Conservation (phyloP, 2,329 filamentous ascomycete species). For the Chalara sp. region DNA sequence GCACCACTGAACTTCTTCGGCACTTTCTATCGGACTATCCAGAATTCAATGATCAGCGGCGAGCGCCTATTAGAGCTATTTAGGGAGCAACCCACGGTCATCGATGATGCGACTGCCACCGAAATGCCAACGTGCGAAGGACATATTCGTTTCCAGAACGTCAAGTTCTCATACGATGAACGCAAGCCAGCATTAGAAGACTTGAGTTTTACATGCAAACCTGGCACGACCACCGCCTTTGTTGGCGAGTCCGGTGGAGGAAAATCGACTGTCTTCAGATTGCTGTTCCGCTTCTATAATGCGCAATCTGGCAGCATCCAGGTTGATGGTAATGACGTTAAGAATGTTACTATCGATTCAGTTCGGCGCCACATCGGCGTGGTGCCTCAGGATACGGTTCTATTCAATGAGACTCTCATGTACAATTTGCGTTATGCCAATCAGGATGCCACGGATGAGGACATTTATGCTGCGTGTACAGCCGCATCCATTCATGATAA, state of each 20-base stretch:
- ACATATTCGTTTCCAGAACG: slow-evolving; percentile 79
- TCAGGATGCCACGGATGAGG: slow-evolving; percentile 69
- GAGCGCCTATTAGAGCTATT: slow-evolving; percentile 93
- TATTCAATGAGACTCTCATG: slow-evolving; percentile 93
- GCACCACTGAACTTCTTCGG: slow-evolving; percentile 82
- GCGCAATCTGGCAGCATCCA: slow-evolving; percentile 71
- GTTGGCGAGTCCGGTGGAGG: slow-evolving; percentile 96
- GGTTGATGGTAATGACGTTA: slow-evolving; percentile 78
- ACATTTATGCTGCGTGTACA: slow-evolving; percentile 74
- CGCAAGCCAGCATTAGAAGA: slow-evolving; percentile 80
- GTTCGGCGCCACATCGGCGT: slow-evolving; percentile 87
- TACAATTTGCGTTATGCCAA: slow-evolving; percentile 92
- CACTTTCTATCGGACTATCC: slow-evolving; percentile 91
- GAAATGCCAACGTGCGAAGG: slow-evolving; percentile 65
- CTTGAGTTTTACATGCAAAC: slow-evolving; percentile 76
- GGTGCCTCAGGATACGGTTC: slow-evolving; percentile 90
- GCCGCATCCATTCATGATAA: slow-evolving; percentile 91
- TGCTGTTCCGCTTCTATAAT: slow-evolving; percentile 97
- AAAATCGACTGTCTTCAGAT: slow-evolving; percentile 92
- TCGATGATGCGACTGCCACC: slow-evolving; percentile 63
- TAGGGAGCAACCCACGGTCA: slow-evolving; percentile 88
- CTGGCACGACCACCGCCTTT: slow-evolving; percentile 90
- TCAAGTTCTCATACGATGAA: slow-evolving; percentile 84
- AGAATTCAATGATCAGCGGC: slow-evolving; percentile 95
- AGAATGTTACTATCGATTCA: slow-evolving; percentile 88